These are phyloP conservation scores for Dittrichia graveolens DNA, from an alignment of 129 eudicot genomes.

Conservation along the genomic window DNA sequence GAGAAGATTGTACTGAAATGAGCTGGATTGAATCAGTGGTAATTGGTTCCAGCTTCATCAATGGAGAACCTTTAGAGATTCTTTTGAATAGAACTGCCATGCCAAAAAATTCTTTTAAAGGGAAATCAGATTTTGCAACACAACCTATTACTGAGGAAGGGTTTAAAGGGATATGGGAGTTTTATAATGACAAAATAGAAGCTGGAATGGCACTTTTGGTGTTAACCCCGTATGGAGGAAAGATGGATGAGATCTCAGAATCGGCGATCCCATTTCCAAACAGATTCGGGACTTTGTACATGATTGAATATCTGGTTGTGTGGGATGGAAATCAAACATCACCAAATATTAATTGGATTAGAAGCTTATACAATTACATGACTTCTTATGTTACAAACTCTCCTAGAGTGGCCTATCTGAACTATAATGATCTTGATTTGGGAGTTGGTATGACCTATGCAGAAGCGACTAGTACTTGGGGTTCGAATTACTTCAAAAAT, in stretches of 20 bases:
- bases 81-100: conserved; percentile 37
- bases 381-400: conserved; percentile 41
- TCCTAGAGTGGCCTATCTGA: conserved; percentile 55
- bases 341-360: conserved; percentile 48
- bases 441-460: conserved; percentile 40
- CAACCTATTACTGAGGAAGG: conserved; percentile 47
- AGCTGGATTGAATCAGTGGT: conserved; percentile 58
- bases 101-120: conserved; percentile 39
- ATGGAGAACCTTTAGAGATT: conserved; percentile 31
- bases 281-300: conserved; percentile 48
- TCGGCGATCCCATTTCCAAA: conserved; percentile 52
- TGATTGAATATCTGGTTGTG: conserved; percentile 38
- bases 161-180: conserved; percentile 44
- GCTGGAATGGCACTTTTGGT: conserved; percentile 30
- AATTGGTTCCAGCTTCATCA: conserved; percentile 26
- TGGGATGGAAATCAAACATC: conserved; percentile 47
- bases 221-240: conserved; percentile 47
- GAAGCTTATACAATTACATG: conserved; percentile 46
- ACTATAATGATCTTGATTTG: conserved; percentile 56
- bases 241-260: conserved; percentile 46
- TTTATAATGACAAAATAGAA: conserved; percentile 35
- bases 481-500: conserved; percentile 25
- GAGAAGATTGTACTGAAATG: conserved; percentile 52
- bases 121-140: conserved; percentile 55
- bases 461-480: conserved; percentile 38